Evolutionary conservation across 108 stramenopile genomes (phyloP).

Genomic region (Nannochloropsis granulata): DNA sequence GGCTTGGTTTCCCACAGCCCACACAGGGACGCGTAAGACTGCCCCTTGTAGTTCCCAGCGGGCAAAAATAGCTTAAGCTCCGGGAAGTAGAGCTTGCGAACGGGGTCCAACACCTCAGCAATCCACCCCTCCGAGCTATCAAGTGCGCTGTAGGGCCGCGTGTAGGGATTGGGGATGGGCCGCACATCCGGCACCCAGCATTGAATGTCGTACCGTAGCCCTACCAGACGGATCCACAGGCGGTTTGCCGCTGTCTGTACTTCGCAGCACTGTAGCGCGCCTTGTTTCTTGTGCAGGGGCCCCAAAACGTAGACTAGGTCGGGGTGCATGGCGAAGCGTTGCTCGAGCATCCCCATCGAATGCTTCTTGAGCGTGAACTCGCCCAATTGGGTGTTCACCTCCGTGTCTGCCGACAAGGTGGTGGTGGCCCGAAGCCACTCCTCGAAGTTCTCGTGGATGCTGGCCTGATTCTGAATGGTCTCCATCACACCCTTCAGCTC

Average conservation of each 20-base stretch:
- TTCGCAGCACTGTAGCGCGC: slow-evolving; percentile 59
- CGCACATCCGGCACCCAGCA: slow-evolving; percentile 33
- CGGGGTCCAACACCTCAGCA: slow-evolving; percentile 61
- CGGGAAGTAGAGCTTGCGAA: slow-evolving; percentile 55
- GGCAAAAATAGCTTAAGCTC: slow-evolving; percentile 70
- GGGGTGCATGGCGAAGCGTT: slow-evolving; percentile 61
- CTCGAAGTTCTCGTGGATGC: slow-evolving; percentile 59
- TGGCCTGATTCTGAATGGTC: slow-evolving; percentile 58
- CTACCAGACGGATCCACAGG: slow-evolving; percentile 89
- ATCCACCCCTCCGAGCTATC: slow-evolving; percentile 78
- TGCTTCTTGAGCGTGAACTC: slow-evolving; percentile 96
- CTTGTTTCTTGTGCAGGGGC: neutral
- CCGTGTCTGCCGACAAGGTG: slow-evolving; percentile 88
- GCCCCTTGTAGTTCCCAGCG: slow-evolving; percentile 53
- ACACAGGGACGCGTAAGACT: slow-evolving; percentile 60
- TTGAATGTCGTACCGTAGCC: slow-evolving; percentile 85
- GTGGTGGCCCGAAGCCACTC: slow-evolving; percentile 93
- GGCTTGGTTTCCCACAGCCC: slow-evolving; percentile 51
- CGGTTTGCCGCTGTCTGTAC: slow-evolving; percentile 86
- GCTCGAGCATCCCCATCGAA: slow-evolving; percentile 84
- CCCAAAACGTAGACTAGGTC: slow-evolving; percentile 52
- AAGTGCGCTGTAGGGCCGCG: slow-evolving; percentile 63
- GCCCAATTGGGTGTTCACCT: slow-evolving; percentile 84
- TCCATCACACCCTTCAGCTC: slow-evolving; percentile 46
- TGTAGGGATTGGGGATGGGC: slow-evolving; percentile 42